Evolutionary conservation across 768 basidiomycete genomes (phyloP).

Genomic region (Boletales sp.): DNA sequence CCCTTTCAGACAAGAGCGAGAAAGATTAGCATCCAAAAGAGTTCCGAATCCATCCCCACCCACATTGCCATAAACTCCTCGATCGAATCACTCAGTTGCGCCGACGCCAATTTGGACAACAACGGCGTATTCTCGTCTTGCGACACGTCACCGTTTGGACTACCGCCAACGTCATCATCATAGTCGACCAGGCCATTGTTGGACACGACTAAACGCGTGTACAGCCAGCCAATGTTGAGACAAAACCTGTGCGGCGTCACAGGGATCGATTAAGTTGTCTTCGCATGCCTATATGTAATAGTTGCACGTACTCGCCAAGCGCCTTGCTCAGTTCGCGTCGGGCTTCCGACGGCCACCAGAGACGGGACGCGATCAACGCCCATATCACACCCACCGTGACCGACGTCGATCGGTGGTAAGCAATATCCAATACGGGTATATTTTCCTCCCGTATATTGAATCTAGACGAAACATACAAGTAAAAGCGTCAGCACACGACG

Average conservation of each 20-base stretch:
- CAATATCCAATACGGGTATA: slow-evolving; percentile 64
- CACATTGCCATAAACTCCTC: slow-evolving; percentile 93
- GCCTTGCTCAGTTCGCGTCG: slow-evolving; percentile 80
- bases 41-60: slow-evolving; percentile 17
- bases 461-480: slow-evolving; percentile 33
- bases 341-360: slow-evolving; percentile 97
- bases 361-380: slow-evolving; percentile 83
- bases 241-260: slow-evolving; percentile 61
- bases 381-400: slow-evolving; percentile 86
- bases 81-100: slow-evolving; percentile 58
- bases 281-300: background rate
- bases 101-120: slow-evolving; percentile 34
- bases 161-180: slow-evolving; percentile 19
- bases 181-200: slow-evolving; percentile 71
- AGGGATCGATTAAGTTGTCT: background rate
- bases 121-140: slow-evolving; percentile 31
- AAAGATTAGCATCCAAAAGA: background rate
- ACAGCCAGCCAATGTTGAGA: slow-evolving; percentile 91
- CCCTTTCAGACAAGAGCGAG: slow-evolving; percentile 49
- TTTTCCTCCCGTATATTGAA: slow-evolving; percentile 74
- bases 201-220: slow-evolving; percentile 84
- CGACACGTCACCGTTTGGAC: background rate
- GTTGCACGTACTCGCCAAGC: slow-evolving; percentile 72
- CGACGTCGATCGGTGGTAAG: slow-evolving; percentile 70
- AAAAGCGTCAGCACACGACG: background rate